Conservation (phyloP, 495 filamentous ascomycete genomes). For the Cenococcum geophilum region DNA sequence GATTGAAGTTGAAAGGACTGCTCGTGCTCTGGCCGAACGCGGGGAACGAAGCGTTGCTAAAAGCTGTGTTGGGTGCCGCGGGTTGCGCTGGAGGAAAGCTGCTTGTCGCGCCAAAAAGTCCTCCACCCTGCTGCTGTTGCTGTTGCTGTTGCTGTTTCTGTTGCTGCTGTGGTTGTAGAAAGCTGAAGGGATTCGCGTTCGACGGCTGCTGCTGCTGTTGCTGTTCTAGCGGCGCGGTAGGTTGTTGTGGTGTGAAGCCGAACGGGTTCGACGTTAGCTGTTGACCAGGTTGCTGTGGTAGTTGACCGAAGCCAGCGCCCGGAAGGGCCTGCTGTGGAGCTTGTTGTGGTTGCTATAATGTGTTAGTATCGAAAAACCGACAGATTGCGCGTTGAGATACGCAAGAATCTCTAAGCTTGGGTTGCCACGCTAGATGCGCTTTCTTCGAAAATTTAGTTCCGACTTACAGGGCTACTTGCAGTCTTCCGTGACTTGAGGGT, state of each 20-base stretch:
- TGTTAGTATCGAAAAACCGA: not conserved
- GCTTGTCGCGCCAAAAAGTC: not conserved
- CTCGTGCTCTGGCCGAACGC: not conserved
- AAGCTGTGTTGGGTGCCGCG: not conserved
- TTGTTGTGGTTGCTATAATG: not conserved
- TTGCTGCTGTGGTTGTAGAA: not conserved
- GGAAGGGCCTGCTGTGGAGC: not conserved
- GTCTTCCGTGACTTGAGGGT: not conserved
- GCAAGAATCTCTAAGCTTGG: not conserved
- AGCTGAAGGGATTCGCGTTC: not conserved
- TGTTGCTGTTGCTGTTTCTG: not conserved
- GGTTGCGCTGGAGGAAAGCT: conserved; percentile 2
- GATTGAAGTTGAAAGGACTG: conserved; percentile 5
- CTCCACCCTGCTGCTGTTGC: conserved; percentile 1
- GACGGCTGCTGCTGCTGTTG: not conserved
- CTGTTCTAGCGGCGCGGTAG: not conserved
- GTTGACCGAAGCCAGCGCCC: not conserved
- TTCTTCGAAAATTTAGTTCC: not conserved
- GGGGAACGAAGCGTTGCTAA: not conserved
- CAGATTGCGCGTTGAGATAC: not conserved
- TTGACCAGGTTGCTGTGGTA: not conserved
- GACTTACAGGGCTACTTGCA: not conserved
- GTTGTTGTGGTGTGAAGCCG: not conserved
- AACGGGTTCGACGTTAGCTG: not conserved
- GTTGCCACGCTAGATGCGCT: not conserved